phyloP scores from a whole-genome alignment of 2,329 filamentous ascomycete species.

The Fusarium avenaceum region DNA sequence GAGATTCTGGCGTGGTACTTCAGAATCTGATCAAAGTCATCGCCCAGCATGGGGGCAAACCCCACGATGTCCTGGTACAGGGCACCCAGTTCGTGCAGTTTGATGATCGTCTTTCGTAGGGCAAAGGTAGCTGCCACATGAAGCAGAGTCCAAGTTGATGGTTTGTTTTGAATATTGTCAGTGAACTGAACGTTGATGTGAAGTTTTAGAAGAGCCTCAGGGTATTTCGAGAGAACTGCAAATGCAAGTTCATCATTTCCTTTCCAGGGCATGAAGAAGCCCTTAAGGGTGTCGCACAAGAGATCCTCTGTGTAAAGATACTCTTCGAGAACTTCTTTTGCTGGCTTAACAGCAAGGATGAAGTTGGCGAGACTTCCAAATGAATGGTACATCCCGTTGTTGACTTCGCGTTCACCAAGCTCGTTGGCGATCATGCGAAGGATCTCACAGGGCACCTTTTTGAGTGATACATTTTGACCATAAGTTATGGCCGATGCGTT shows the following conservation, averaged over 20 bases:
- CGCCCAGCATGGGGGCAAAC: background rate
- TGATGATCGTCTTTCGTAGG: background rate
- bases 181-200: background rate
- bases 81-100: conserved; percentile 5
- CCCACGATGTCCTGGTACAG: background rate
- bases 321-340: background rate
- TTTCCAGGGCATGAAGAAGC: background rate
- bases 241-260: background rate
- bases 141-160: conserved; percentile 11
- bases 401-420: background rate
- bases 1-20: background rate
- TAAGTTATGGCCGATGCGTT: background rate
- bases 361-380: conserved; percentile 7
- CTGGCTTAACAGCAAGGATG: background rate
- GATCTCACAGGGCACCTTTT: background rate
- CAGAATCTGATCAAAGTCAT: background rate
- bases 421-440: background rate
- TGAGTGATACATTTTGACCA: background rate
- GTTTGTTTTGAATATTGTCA: too few relatives aligned
- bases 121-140: conserved; percentile 9
- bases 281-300: background rate
- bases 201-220: background rate
- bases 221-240: conserved; percentile 2
- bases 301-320: conserved; percentile 16
- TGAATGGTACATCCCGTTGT: background rate